These are phyloP conservation scores for Euphorbia celastroides DNA, from an alignment of 441 rosid species.

Conservation along the genomic window DNA sequence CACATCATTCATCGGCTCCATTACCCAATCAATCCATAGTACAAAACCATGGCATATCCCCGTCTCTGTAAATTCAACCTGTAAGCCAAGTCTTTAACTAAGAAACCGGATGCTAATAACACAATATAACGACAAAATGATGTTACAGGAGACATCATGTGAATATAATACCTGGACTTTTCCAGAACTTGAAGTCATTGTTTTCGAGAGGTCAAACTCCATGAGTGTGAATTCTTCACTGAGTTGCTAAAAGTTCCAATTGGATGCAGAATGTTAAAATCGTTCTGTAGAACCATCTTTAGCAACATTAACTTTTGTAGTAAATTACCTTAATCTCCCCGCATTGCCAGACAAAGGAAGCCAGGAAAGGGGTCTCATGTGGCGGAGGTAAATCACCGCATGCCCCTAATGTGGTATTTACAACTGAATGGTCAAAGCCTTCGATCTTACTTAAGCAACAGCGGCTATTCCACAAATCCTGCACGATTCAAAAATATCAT, in stretches of 20 bases:
- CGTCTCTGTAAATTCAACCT: constrained; percentile 57
- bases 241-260: constrained; percentile 51
- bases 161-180: constrained; percentile 48
- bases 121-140: background rate
- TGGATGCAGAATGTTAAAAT: constrained; percentile 1
- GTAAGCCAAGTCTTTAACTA: constrained; percentile 3
- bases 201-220: constrained; percentile 76
- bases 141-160: too few relatives aligned
- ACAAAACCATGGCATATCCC: constrained; percentile 88
- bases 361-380: constrained; percentile 66
- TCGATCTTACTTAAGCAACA: constrained; percentile 58
- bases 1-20: constrained; percentile 53
- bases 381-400: constrained; percentile 58
- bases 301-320: background rate
- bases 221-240: constrained; percentile 55
- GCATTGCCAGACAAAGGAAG: constrained; percentile 85
- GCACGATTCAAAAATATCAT: constrained; percentile 5
- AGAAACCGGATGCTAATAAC: background rate
- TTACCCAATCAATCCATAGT: constrained; percentile 91
- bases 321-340: constrained; percentile 66
- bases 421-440: constrained; percentile 86
- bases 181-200: constrained; percentile 55
- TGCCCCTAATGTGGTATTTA: constrained; percentile 74
- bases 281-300: background rate
- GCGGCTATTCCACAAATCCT: constrained; percentile 91